Conservation (phyloP, 1,139 yeast species). For the Chernovozyma aurita region DNA sequence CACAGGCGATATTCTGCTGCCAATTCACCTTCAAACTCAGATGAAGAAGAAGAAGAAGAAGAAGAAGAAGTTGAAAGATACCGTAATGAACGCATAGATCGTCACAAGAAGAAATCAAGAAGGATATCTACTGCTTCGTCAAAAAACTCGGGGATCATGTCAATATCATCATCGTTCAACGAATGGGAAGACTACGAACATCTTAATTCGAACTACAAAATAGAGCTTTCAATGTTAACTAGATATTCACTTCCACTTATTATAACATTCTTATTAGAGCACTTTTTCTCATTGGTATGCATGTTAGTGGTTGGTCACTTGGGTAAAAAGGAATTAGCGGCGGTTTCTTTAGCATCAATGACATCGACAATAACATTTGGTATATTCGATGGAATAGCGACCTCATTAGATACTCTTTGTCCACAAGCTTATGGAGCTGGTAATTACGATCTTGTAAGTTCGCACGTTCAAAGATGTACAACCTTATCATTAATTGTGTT, state of each 20-base stretch:
- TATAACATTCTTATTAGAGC: conserved; percentile 66
- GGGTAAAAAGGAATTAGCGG: conserved; percentile 69
- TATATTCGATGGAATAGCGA: conserved; percentile 81
- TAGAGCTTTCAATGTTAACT: conserved; percentile 46
- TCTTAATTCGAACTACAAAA: conserved; percentile 39
- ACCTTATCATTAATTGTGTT: conserved; percentile 51
- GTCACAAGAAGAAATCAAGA: conserved; percentile 17
- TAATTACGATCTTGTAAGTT: conserved; percentile 53
- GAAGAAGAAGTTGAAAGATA: conserved; percentile 14
- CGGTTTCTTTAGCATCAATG: conserved; percentile 85
- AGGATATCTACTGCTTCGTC: conserved; percentile 13
- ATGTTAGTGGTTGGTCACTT: conserved; percentile 70
- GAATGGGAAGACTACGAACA: conserved; percentile 35
- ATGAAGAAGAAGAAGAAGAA: conserved; percentile 34
- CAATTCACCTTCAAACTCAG: conserved; percentile 20
- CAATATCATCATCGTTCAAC: conserved; percentile 17
- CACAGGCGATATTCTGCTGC: conserved; percentile 50
- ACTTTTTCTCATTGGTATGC: conserved; percentile 66
- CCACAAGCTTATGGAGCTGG: conserved; percentile 82
- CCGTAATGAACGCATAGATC: conserved; percentile 9
- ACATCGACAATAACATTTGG: conserved; percentile 82
- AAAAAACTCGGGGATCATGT: conserved; percentile 20
- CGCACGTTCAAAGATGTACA: conserved; percentile 62
- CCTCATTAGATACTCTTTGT: conserved; percentile 82
- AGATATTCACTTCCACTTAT: conserved; percentile 62